Percentiles rank a stretch among this genome's conserved stretches.
Evolutionary conservation across 140 eudicot genomes (phyloP).

Genomic region (Cichorium intybus): DNA sequence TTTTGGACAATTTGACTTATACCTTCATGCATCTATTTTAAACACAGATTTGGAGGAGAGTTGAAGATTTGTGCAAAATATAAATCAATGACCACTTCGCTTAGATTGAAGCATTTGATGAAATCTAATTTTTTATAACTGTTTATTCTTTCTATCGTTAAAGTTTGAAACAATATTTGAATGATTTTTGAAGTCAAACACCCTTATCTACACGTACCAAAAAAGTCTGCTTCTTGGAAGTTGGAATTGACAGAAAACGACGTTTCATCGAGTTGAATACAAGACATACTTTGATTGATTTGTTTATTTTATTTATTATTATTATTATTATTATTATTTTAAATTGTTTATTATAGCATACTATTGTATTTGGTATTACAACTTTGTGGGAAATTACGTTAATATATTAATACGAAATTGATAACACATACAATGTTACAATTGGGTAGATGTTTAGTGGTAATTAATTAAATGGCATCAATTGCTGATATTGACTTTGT

Average conservation of each 20-base stretch:
- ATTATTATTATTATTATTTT: too few relatives aligned
- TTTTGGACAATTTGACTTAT: not conserved
- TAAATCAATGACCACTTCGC: conserved; percentile 2
- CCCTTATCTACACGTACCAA: conserved; percentile 17
- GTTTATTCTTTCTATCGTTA: conserved; percentile 12
- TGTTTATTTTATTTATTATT: not conserved
- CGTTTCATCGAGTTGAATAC: not conserved
- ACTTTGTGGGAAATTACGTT: too few relatives aligned
- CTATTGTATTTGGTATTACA: too few relatives aligned
- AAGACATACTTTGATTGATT: not conserved
- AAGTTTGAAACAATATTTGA: conserved; percentile 1
- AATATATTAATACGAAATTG: too few relatives aligned
- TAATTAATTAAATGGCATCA: too few relatives aligned
- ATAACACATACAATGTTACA: too few relatives aligned
- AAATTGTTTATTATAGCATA: too few relatives aligned
- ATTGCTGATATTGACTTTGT: too few relatives aligned
- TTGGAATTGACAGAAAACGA: conserved; percentile 13
- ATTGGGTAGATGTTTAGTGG: too few relatives aligned
- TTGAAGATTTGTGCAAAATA: conserved; percentile 45
- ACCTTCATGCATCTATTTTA: not conserved
- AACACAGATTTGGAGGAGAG: conserved; percentile 71
- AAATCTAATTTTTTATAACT: conserved; percentile 1
- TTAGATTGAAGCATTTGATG: conserved; percentile 18
- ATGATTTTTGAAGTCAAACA: conserved; percentile 22
- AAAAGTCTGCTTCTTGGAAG: conserved; percentile 30